Base-by-base conservation (phyloP, 1,139 yeast species). In the Waltiozyma sp. region DNA sequence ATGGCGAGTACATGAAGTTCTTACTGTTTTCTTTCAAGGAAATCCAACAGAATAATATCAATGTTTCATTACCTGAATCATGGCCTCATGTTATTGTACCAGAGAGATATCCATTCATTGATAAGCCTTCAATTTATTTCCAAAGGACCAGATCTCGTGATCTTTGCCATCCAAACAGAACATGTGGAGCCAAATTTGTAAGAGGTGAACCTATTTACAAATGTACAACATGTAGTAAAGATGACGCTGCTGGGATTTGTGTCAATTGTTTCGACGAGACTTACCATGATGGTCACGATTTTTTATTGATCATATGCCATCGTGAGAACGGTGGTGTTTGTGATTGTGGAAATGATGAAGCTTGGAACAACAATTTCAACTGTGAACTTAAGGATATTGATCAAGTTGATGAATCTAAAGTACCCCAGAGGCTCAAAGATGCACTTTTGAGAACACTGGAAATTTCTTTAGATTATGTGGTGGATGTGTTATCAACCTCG, bases 261-360 rank as follows among this genome's bases (percentile, higher is more conserved):
- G 73, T 80, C 9, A 68, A 73, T 50, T 91, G 98, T 58, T 91
- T 70, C 62, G 76, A 78, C 44, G 77, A 79, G 3, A 78, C 75
- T 5, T 70, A 72, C 45, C 98, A 91, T 61, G 59, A 61, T 31
- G 94, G 79, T 41, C 98, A 91, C 59, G 76, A 79, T 39, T 82
- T 85, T 14, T 78, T 81, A 43, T 75, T 84, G 15, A 73, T 80
- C 37, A 78, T 87, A 14, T 80, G 89, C 43, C 80, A 76, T 45
- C 66, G 91, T 42, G 95, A 87, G 47, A 83, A 80, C 50, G 95
- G 96, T 4, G 96, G 96, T 1, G 88, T 88, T 6, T 91, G 97
- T 59, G 96, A 91, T 59, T 91, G 97, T 64, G 96, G 97, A 2
- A 96, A 91, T 57, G 70, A 74, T 0, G 86, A 81, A 48, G 94